Conservation (phyloP, 1,139 yeast genomes). For the Blastobotrys illinoisensis region DNA sequence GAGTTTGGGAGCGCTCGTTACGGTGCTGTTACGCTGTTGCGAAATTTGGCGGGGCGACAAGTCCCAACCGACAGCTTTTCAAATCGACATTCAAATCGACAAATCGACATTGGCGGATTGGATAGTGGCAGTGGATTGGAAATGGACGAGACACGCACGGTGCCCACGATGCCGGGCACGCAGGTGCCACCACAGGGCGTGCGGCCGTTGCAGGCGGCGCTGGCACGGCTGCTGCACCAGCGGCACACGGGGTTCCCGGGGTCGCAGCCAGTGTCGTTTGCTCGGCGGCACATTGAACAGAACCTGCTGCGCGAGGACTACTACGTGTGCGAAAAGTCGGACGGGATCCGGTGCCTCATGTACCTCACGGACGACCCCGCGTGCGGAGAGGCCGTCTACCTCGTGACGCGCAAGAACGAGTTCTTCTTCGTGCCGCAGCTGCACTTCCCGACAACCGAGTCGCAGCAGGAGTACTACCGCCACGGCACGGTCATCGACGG, state of each 20-base stretch:
- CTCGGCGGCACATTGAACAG: conserved; percentile 62
- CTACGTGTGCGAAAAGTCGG: conserved; percentile 92
- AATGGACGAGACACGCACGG: conserved; percentile 39
- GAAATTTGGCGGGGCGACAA: too few species aligned
- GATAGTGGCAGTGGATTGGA: too few species aligned
- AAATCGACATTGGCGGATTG: neutral
- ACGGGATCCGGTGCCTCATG: conserved; percentile 80
- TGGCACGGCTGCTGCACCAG: conserved; percentile 60
- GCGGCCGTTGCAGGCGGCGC: conserved; percentile 59
- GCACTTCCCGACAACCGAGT: conserved; percentile 60
- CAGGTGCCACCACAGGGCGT: conserved; percentile 67
- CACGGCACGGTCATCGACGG: conserved; percentile 91
- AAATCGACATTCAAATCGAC: too few species aligned
- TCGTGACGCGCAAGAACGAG: conserved; percentile 83
- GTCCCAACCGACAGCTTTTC: too few species aligned
- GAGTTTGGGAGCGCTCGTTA: too few species aligned
- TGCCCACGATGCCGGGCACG: conserved; percentile 83
- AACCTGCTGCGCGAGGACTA: conserved; percentile 61
- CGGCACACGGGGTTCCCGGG: conserved; percentile 55
- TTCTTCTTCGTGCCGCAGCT: conserved; percentile 75
- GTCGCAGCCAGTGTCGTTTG: conserved; percentile 92
- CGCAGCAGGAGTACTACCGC: conserved; percentile 56
- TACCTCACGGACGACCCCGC: conserved; percentile 53
- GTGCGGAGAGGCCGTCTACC: conserved; percentile 44
- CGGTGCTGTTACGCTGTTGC: too few species aligned